A percentile compares a stretch with the other conserved stretches of the same genome.
Conservation (phyloP, 768 basidiomycete species). For the Termitomyces sp. region DNA sequence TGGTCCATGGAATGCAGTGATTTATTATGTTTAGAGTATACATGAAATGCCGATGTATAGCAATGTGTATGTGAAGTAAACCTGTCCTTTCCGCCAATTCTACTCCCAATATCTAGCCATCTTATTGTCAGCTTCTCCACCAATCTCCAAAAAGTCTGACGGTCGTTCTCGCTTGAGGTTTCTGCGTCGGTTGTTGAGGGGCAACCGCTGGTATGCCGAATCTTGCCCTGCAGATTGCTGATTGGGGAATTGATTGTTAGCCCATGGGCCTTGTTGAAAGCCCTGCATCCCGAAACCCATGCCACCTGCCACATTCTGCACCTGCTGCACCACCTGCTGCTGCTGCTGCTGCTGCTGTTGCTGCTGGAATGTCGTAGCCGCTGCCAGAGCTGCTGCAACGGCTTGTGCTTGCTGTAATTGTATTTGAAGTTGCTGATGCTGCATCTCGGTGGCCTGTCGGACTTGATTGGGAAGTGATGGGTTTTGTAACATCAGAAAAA, state of each 20-base stretch:
- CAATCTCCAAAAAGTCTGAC: slow-evolving; percentile 77
- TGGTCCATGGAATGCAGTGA: neutral
- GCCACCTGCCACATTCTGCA: slow-evolving; percentile 29
- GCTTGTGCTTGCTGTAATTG: slow-evolving; percentile 77
- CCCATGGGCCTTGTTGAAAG: slow-evolving; percentile 30
- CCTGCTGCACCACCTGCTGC: slow-evolving; percentile 16
- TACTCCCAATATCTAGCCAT: slow-evolving; percentile 76
- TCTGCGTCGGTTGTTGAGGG: slow-evolving; percentile 74
- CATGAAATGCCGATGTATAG: neutral
- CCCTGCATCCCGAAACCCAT: slow-evolving; percentile 36
- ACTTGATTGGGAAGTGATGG: slow-evolving; percentile 64
- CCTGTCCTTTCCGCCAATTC: neutral
- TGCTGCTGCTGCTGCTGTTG: slow-evolving; percentile 47
- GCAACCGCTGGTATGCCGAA: slow-evolving; percentile 83
- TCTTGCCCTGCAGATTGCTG: slow-evolving; percentile 68
- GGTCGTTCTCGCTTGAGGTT: slow-evolving; percentile 78
- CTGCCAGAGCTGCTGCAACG: slow-evolving; percentile 58
- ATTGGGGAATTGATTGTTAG: slow-evolving; percentile 47
- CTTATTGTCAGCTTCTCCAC: slow-evolving; percentile 58
- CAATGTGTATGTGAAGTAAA: neutral
- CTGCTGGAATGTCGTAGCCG: slow-evolving; percentile 49
- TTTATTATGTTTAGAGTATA: slow-evolving; percentile 5
- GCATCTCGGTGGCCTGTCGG: slow-evolving; percentile 77
- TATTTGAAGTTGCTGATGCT: slow-evolving; percentile 75
- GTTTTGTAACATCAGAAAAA: slow-evolving; percentile 76